Base-by-base conservation (phyloP, 768 basidiomycete genomes). In the Omphalotus guepiniiformis region DNA sequence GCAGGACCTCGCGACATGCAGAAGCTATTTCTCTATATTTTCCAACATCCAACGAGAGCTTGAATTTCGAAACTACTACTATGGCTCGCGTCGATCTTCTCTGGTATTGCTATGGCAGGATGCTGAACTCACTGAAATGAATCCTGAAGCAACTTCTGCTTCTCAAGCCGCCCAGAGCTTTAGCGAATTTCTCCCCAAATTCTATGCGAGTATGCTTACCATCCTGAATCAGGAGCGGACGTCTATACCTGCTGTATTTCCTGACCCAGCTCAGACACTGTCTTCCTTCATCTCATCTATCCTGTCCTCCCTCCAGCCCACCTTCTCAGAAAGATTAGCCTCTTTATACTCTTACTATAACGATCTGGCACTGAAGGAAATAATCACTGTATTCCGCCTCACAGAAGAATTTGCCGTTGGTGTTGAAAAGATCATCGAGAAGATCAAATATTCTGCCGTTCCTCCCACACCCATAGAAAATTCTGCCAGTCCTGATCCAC, bases 31-130 rank as follows among this genome's bases (percentile, higher is more conserved):
- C 57, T 70, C 78, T 19, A 93, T 98, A 41, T 99, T 98, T 63
- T 80, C 79, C 47, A 80, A 87, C 56, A 97, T 99, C 49, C 88
- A 95, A 57, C 77, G 95, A 42, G 93, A 93, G 63, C 75, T 81
- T 2, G 96, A 98, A 62, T 99, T 95, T 63, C 76, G 89, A 50
- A 88, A 87, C 58, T 97, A 96, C 62, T 99, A 97, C 69, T 90
- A 92, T 65, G 89, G 89, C 11, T 85, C 90, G 8, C 74, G 91
- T 23, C 73, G 92, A 47, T 72, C 77, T 12, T 55, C 70, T 13
- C 63, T 95, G 12, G 71, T 90, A 34, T 67, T 79, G 13, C 57
- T 75, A 49, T 98, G 95, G 95, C 75, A 80, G 54, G 68, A 69
- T 22, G 78, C 77, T 1, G 59, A 61, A 1, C 66, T 93, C 27